A percentile compares a stretch with the other conserved stretches of the same genome.
phyloP scores from a whole-genome alignment of 345 rosid genomes.

The Eucalyptus decipiens region DNA sequence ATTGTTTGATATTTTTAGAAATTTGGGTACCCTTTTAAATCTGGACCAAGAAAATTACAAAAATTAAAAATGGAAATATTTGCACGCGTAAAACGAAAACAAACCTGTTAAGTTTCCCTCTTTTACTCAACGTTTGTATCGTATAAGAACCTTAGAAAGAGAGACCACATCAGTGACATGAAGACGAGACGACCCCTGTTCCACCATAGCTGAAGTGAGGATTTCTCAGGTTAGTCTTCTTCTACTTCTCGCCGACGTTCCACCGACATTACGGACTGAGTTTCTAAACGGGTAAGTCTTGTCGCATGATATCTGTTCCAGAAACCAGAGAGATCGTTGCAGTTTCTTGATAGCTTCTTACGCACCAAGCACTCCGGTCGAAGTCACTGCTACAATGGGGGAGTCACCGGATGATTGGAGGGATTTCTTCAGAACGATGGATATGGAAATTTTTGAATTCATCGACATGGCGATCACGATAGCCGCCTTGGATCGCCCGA shows the following conservation, averaged over 20 bases:
- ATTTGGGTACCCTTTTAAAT: background rate
- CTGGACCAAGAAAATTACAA: too few species aligned
- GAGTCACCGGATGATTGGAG: conserved; percentile 54
- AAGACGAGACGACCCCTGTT: background rate
- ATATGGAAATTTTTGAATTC: conserved; percentile 51
- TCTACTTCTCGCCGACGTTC: background rate
- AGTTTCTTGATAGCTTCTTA: background rate
- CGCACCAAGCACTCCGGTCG: background rate
- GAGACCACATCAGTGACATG: background rate
- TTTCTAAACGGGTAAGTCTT: background rate
- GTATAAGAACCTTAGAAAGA: background rate
- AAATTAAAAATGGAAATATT: background rate
- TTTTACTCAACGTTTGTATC: background rate
- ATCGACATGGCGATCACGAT: conserved; percentile 61
- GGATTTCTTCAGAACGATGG: conserved; percentile 46
- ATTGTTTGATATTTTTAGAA: background rate
- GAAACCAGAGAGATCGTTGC: background rate
- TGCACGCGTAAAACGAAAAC: background rate
- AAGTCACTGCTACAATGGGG: background rate
- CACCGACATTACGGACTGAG: background rate
- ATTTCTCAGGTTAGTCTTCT: background rate
- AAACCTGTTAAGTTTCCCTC: background rate
- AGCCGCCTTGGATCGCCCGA: conserved; percentile 62
- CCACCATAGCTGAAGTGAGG: background rate
- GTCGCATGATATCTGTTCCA: background rate